Evolutionary conservation across 2,329 filamentous ascomycete genomes (phyloP).

Genomic region (Pseudogymnoascus sp.): DNA sequence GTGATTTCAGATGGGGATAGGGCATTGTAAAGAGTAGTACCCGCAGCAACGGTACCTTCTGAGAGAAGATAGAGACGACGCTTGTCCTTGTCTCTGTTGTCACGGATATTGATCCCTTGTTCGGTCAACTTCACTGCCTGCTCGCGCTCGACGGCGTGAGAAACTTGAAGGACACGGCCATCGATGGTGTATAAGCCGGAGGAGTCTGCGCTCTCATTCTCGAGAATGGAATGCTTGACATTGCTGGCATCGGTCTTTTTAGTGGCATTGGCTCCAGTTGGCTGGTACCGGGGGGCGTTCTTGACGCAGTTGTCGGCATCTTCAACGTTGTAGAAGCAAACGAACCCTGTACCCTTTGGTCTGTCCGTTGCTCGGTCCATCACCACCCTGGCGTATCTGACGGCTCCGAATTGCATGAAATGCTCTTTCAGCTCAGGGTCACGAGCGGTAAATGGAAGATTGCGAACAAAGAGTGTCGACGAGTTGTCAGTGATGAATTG

Average conservation of each 20-base stretch:
- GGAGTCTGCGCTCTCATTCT: conserved; percentile 75
- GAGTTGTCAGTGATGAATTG: conserved; percentile 51
- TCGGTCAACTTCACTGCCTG: conserved; percentile 71
- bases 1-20: conserved; percentile 73
- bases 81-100: conserved; percentile 74
- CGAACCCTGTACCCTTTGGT: conserved; percentile 87
- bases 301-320: conserved; percentile 72
- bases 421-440: conserved; percentile 78
- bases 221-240: conserved; percentile 71
- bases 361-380: conserved; percentile 77
- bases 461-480: conserved; percentile 83
- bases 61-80: conserved; percentile 77
- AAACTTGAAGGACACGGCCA: conserved; percentile 75
- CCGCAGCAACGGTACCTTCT: conserved; percentile 74
- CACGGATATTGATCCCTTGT: conserved; percentile 52
- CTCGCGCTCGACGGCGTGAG: conserved; percentile 74
- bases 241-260: conserved; percentile 30
- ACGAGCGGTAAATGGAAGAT: conserved; percentile 80
- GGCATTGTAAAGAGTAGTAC: conserved; percentile 66
- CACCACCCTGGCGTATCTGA: conserved; percentile 87
- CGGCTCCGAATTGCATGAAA: conserved; percentile 78
- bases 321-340: conserved; percentile 74
- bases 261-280: conserved; percentile 29
- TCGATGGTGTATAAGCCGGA: conserved; percentile 84
- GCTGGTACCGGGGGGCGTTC: conserved; percentile 55